These are phyloP conservation scores for Alternaria solani DNA, from an alignment of 2,329 filamentous ascomycete species.

Conservation along the genomic window DNA sequence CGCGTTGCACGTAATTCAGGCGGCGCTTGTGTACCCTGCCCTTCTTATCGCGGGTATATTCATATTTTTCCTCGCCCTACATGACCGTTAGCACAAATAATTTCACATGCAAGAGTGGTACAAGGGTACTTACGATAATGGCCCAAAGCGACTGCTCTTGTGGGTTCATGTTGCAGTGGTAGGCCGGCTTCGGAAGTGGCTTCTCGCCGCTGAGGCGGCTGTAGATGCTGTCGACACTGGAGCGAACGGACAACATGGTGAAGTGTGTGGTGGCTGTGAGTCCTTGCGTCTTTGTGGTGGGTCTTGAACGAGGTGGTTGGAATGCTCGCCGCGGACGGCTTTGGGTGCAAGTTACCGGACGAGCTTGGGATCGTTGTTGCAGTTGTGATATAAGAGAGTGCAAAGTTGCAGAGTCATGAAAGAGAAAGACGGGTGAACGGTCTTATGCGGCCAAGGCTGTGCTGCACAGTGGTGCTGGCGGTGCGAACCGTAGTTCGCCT, in stretches of 20 bases:
- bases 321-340: slow-evolving; percentile 14
- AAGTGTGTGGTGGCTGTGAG: slow-evolving; percentile 2
- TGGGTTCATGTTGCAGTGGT: slow-evolving; percentile 33
- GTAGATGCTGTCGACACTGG: slow-evolving; percentile 19
- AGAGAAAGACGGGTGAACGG: not conserved
- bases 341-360: slow-evolving; percentile 10
- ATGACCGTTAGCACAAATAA: slow-evolving; percentile 3
- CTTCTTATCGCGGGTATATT: slow-evolving; percentile 17
- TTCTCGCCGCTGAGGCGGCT: slow-evolving; percentile 28
- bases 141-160: slow-evolving; percentile 27
- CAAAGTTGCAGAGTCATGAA: slow-evolving; percentile 1
- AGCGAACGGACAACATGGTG: slow-evolving; percentile 24
- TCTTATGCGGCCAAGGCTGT: slow-evolving; percentile 2
- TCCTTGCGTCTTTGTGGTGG: not conserved
- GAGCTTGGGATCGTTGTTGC: slow-evolving; percentile 3
- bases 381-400: not conserved
- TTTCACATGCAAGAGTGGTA: not conserved
- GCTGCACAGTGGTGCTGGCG: slow-evolving; percentile 15
- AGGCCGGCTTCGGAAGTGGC: slow-evolving; percentile 26
- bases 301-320: not conserved
- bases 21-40: slow-evolving; percentile 27
- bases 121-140: slow-evolving; percentile 24
- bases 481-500: slow-evolving; percentile 11
- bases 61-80: slow-evolving; percentile 29
- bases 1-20: slow-evolving; percentile 20